Percentiles rank a stretch among this genome's conserved stretches.
These are phyloP conservation scores for Wickerhamomyces bisporus DNA, from an alignment of 805 yeast species.

Conservation along the genomic window DNA sequence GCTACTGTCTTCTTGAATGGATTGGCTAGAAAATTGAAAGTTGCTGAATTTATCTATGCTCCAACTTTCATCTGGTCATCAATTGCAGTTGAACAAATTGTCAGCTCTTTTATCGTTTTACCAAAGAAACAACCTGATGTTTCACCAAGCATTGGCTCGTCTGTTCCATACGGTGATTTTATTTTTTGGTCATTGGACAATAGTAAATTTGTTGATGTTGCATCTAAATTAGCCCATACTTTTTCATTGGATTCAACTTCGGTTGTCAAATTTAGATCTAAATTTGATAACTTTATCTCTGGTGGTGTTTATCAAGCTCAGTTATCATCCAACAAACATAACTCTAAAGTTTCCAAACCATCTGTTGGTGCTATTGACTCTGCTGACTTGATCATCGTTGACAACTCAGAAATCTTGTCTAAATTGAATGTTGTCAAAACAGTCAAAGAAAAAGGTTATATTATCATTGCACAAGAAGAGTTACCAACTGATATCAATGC, in stretches of 20 bases:
- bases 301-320: slow-evolving; percentile 78
- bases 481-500: slow-evolving; percentile 34
- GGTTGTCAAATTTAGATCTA: slow-evolving; percentile 50
- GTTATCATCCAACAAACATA: slow-evolving; percentile 28
- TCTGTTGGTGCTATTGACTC: slow-evolving; percentile 38
- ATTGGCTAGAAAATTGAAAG: slow-evolving; percentile 26
- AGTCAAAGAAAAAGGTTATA: slow-evolving; percentile 48
- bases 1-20: slow-evolving; percentile 57
- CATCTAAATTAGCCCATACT: slow-evolving; percentile 63
- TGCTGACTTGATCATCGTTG: slow-evolving; percentile 64
- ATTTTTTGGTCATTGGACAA: slow-evolving; percentile 70
- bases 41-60: slow-evolving; percentile 49
- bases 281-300: slow-evolving; percentile 63
- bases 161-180: slow-evolving; percentile 26
- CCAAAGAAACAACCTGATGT: slow-evolving; percentile 17
- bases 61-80: slow-evolving; percentile 54
- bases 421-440: slow-evolving; percentile 59
- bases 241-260: slow-evolving; percentile 57
- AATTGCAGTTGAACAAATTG: slow-evolving; percentile 43
- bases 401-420: slow-evolving; percentile 49
- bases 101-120: slow-evolving; percentile 36
- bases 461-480: slow-evolving; percentile 36
- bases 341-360: slow-evolving; percentile 17
- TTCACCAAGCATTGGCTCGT: slow-evolving; percentile 5
- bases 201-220: slow-evolving; percentile 46